Evolutionary conservation across 2,329 filamentous ascomycete genomes (phyloP).

Genomic region (Claviceps lovelessii): DNA sequence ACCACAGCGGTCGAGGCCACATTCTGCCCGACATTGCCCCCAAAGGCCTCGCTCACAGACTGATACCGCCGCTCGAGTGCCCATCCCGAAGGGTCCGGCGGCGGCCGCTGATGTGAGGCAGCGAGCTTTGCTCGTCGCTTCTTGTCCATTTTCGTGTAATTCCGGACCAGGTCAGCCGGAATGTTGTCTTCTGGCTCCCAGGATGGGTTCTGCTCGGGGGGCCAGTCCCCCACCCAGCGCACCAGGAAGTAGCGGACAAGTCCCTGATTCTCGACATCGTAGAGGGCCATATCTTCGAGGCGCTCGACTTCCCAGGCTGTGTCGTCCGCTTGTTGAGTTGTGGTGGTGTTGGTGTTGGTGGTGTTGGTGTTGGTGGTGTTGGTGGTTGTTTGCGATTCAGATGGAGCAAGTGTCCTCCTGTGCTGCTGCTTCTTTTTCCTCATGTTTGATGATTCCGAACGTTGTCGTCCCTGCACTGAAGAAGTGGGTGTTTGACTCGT

Average conservation of each 20-base stretch:
- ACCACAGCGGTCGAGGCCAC: not conserved
- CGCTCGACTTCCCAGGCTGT: conserved; percentile 29
- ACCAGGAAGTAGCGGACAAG: conserved; percentile 34
- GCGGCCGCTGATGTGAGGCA: not conserved
- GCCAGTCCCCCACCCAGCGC: conserved; percentile 44
- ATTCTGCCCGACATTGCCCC: not conserved
- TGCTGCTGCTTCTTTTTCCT: too few species aligned
- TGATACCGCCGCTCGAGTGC: conserved; percentile 7
- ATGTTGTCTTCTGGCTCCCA: conserved; percentile 45
- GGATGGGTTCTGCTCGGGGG: conserved; percentile 38
- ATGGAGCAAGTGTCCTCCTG: not conserved
- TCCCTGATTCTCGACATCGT: conserved; percentile 22
- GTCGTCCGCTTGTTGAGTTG: conserved; percentile 8
- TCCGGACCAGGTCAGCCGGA: conserved; percentile 23
- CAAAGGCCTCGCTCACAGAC: conserved; percentile 13
- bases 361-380: too few species aligned
- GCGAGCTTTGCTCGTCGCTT: conserved; percentile 11
- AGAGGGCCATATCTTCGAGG: conserved; percentile 27
- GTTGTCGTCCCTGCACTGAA: conserved; percentile 1
- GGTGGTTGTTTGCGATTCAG: not conserved
- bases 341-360: not conserved
- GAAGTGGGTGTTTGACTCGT: not conserved
- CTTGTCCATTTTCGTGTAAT: conserved; percentile 22
- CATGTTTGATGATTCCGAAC: too few species aligned
- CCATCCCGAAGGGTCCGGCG: not conserved